Percentiles rank a stretch among this genome's conserved stretches.
phyloP scores from a whole-genome alignment of 139 green algal species.

The Chlorella vulgaris region DNA sequence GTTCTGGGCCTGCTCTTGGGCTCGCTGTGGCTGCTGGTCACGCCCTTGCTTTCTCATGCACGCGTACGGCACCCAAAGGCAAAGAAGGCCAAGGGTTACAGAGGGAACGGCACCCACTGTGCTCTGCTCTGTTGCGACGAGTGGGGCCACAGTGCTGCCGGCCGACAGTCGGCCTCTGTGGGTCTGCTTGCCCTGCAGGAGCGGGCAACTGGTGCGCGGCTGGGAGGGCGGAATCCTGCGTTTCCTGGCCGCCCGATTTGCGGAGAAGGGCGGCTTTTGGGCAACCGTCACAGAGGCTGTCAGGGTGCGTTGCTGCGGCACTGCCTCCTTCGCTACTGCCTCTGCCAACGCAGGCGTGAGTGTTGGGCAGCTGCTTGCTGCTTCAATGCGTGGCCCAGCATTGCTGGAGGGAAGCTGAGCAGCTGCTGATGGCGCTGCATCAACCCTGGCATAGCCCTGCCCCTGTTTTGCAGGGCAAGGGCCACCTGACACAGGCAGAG shows the following conservation, averaged over 20 bases:
- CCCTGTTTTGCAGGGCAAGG: constrained; percentile 7
- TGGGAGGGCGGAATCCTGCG: constrained; percentile 78
- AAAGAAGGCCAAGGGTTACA: no score
- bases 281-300: constrained; percentile 13
- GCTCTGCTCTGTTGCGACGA: no score
- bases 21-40: no score
- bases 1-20: no score
- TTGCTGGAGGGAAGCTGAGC: no score
- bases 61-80: no score
- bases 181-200: not conserved
- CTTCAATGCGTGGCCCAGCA: not conserved
- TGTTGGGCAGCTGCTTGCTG: not conserved
- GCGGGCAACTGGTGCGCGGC: constrained; percentile 72
- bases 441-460: not conserved
- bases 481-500: constrained; percentile 46
- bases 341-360: no score
- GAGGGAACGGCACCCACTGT: no score
- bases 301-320: not conserved
- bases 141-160: no score
- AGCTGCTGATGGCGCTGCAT: no score
- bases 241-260: constrained; percentile 64
- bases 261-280: constrained; percentile 32
- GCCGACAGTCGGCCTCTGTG: not conserved
- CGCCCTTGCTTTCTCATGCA: no score
- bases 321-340: not conserved